Evolutionary conservation across 2,329 filamentous ascomycete genomes (phyloP), one percentile per base, ranked within the genome.

Genomic region (Colletotrichum chrysophilum): DNA sequence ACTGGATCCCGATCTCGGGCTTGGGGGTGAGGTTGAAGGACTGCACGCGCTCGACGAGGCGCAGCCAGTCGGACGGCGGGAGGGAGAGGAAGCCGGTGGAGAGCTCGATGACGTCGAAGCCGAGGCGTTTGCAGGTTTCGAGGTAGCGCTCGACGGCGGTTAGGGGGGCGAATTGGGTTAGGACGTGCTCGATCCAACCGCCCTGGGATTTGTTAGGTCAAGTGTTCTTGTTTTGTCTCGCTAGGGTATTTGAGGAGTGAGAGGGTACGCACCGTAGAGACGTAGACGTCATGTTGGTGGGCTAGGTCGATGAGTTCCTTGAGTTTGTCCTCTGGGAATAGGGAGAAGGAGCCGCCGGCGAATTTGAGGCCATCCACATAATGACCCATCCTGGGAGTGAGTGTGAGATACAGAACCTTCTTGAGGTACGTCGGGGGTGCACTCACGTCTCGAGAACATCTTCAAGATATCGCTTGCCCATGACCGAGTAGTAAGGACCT

Each of bases 341-440:
- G 82, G 4, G 87, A 86, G 80, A 90, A 90, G 1, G 88, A 88
- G 3, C 88, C 87, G 75, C 88, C 88, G 0, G 88, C 88, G 78
- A 91, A 91, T 76, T 91, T 90, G 62, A 91, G 83, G 0, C 89
- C 89, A 78, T 91, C 89, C 6, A 91, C 85, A 80, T 91, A 87
- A 26, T 87, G 82, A 1, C 88, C 88, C 88, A 90, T 89, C 4
- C 86, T 88, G 76, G 5, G 7, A 7, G 16, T 3, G 0, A 18
- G 7, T n/a, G 30, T 68, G 30, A 30, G 26, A 16, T 21, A 21
- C 12, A 7, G 12, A 5, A 16, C 0, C 1, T 34, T 28, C n/a
- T 36, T 13, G 16, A 60, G 61, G 65, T 28, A 62, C 2, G 0
- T 9, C n/a, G 12, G 4, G 9, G 5, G 16, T 14, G 56, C n/a